phyloP scores from a whole-genome alignment of 2,329 filamentous ascomycete species.

The Rutstroemia sp. region DNA sequence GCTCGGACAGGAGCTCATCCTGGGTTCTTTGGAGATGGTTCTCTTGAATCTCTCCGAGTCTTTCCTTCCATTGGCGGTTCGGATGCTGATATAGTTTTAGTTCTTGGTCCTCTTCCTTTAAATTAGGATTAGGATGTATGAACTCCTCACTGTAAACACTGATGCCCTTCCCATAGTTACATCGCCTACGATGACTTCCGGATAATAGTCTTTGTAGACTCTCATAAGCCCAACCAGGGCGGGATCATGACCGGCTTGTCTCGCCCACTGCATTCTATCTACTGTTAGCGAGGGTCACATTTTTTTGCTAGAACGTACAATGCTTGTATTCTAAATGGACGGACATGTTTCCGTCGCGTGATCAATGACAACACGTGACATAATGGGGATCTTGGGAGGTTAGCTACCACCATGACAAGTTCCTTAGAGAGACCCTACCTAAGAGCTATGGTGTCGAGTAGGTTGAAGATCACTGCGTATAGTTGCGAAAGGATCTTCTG shows the following conservation, averaged over 20 bases:
- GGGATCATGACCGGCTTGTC: slow-evolving; percentile 64
- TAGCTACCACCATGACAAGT: neutral
- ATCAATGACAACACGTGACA: slow-evolving; percentile 75
- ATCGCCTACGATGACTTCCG: slow-evolving; percentile 76
- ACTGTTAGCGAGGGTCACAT: slow-evolving; percentile 8
- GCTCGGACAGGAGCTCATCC: slow-evolving; percentile 34
- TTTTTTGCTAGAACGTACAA: slow-evolving; percentile 41
- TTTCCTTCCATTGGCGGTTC: slow-evolving; percentile 66
- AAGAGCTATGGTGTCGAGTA: slow-evolving; percentile 73
- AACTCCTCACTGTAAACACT: slow-evolving; percentile 46
- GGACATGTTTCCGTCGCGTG: slow-evolving; percentile 75
- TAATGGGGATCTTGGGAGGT: slow-evolving; percentile 34
- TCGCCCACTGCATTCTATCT: slow-evolving; percentile 46
- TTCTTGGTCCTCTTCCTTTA: neutral
- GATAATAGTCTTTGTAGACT: slow-evolving; percentile 87
- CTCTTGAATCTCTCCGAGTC: slow-evolving; percentile 60
- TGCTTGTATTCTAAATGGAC: slow-evolving; percentile 73
- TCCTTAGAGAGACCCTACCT: slow-evolving; percentile 39
- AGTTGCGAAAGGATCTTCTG: slow-evolving; percentile 56
- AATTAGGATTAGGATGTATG: too few relatives aligned
- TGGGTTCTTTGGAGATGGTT: slow-evolving; percentile 42
- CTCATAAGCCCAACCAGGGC: slow-evolving; percentile 66
- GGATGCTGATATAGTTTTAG: slow-evolving; percentile 45
- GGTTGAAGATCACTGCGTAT: slow-evolving; percentile 72
- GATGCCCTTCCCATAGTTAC: slow-evolving; percentile 52